phyloP scores from a whole-genome alignment of 1,139 yeast species.

The Candida buenavistaensis region DNA sequence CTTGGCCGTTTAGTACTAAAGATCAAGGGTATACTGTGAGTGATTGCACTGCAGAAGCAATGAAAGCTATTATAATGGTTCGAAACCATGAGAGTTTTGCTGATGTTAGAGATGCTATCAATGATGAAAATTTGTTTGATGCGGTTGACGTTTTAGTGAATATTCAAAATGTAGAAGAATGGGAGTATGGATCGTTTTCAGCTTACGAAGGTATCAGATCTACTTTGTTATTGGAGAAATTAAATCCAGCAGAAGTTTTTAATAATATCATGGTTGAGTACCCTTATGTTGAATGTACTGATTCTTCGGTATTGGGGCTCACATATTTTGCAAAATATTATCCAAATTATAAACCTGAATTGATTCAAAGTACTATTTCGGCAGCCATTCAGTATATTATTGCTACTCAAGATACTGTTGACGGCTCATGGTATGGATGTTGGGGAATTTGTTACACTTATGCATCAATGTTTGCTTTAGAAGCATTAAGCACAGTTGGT shows the following conservation, averaged over 20 bases:
- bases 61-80: slow-evolving; percentile 93
- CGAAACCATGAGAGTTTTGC: slow-evolving; percentile 56
- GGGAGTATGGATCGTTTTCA: slow-evolving; percentile 90
- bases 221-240: slow-evolving; percentile 66
- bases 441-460: slow-evolving; percentile 98
- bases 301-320: slow-evolving; percentile 87
- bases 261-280: slow-evolving; percentile 98
- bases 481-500: slow-evolving; percentile 77
- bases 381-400: slow-evolving; percentile 75
- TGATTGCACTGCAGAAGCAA: slow-evolving; percentile 96
- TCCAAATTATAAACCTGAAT: slow-evolving; percentile 61
- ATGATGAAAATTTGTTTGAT: slow-evolving; percentile 45
- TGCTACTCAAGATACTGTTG: slow-evolving; percentile 56
- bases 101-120: slow-evolving; percentile 27
- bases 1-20: slow-evolving; percentile 96
- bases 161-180: slow-evolving; percentile 74
- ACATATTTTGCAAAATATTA: slow-evolving; percentile 71
- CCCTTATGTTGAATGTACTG: slow-evolving; percentile 98
- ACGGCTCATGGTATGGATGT: slow-evolving; percentile 98
- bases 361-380: slow-evolving; percentile 65
- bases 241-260: slow-evolving; percentile 97
- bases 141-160: slow-evolving; percentile 67
- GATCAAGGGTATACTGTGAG: slow-evolving; percentile 96
- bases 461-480: slow-evolving; percentile 97
- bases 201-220: slow-evolving; percentile 88